Evolutionary conservation across 2,329 filamentous ascomycete genomes (phyloP).

Genomic region (Geoglossum cookeanum): DNA sequence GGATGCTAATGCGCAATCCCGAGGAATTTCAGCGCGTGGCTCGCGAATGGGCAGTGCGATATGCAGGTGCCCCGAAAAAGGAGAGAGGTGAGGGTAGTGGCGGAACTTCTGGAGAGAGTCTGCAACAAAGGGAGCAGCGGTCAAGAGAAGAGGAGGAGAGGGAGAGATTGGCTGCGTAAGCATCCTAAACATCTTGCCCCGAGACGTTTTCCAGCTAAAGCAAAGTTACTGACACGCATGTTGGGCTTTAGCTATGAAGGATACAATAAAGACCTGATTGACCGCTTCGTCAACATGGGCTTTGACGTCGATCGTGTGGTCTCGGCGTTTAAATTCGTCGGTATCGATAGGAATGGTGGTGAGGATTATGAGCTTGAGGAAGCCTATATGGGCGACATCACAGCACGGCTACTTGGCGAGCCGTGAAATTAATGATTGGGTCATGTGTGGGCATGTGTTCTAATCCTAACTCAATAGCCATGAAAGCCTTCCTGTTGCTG

Average conservation of each 20-base stretch:
- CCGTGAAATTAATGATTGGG: slow-evolving; percentile 23
- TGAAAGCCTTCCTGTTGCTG: neutral
- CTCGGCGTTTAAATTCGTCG: slow-evolving; percentile 60
- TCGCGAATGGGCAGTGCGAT: slow-evolving; percentile 72
- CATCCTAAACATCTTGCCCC: slow-evolving; percentile 5
- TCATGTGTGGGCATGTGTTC: neutral
- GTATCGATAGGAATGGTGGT: slow-evolving; percentile 60
- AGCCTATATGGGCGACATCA: slow-evolving; percentile 79
- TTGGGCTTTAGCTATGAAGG: slow-evolving; percentile 49
- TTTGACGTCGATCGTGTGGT: slow-evolving; percentile 80
- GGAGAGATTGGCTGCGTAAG: slow-evolving; percentile 34
- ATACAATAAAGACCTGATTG: slow-evolving; percentile 67
- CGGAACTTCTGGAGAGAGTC: slow-evolving; percentile 31
- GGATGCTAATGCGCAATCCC: slow-evolving; percentile 66
- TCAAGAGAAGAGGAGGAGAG: slow-evolving; percentile 37
- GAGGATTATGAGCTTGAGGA: slow-evolving; percentile 76
- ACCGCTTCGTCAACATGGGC: slow-evolving; percentile 77
- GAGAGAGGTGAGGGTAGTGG: slow-evolving; percentile 34
- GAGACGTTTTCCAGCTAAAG: neutral
- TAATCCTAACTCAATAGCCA: neutral
- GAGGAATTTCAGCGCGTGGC: slow-evolving; percentile 65
- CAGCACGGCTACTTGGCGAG: slow-evolving; percentile 66
- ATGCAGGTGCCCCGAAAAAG: slow-evolving; percentile 54
- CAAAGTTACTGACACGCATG: slow-evolving; percentile 15
- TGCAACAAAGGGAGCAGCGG: slow-evolving; percentile 33